Evolutionary conservation across 2,329 filamentous ascomycete species (phyloP).

Genomic region (Aspergillus fumigatiaffinis): DNA sequence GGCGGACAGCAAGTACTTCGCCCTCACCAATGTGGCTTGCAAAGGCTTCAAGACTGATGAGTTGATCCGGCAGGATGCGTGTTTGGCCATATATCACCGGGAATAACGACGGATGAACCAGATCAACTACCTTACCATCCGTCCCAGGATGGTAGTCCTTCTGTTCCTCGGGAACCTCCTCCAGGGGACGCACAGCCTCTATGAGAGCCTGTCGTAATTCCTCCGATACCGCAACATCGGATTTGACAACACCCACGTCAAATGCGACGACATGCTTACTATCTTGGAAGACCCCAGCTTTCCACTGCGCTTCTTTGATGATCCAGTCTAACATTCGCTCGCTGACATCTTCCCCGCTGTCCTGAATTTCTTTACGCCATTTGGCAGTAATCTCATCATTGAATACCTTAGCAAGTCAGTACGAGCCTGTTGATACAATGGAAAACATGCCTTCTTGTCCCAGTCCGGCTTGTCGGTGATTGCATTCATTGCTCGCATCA

Average conservation of each 20-base stretch:
- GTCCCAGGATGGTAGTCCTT: conserved; percentile 63
- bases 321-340: conserved; percentile 36
- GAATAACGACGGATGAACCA: conserved; percentile 58
- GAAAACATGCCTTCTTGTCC: conserved; percentile 34
- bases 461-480: conserved; percentile 44
- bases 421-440: background rate
- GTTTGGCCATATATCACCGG: conserved; percentile 27
- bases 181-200: conserved; percentile 46
- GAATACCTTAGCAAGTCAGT: conserved; percentile 19
- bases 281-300: conserved; percentile 40
- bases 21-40: background rate
- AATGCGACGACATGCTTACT: conserved; percentile 42
- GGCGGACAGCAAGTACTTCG: conserved; percentile 7
- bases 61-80: conserved; percentile 14
- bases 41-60: conserved; percentile 20
- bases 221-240: conserved; percentile 45
- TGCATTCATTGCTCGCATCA: conserved; percentile 40
- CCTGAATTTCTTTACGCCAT: conserved; percentile 28
- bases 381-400: conserved; percentile 29
- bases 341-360: conserved; percentile 24
- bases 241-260: conserved; percentile 50
- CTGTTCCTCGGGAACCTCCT: conserved; percentile 41
- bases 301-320: conserved; percentile 48
- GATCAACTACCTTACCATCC: conserved; percentile 55
- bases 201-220: conserved; percentile 42